Evolutionary conservation across 2,329 filamentous ascomycete genomes (phyloP), one percentile per base, ranked within the genome.

Genomic region (Botrytis byssoidea): DNA sequence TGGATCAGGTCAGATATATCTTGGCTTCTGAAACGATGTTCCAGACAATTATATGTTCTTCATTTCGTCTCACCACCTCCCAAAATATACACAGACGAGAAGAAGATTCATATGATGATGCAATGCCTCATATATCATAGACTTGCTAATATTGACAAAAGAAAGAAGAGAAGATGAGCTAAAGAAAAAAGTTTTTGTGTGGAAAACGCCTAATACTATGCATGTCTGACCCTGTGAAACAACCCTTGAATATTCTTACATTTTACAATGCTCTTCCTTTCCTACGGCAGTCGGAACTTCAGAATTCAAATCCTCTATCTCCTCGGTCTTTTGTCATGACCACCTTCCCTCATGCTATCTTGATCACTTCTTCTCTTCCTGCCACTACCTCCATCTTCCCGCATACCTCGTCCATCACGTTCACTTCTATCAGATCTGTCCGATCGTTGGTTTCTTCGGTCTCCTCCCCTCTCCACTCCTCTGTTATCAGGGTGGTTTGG

Each of bases 281-380:
- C 18, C 16, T 29, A 25, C 29, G 6, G 25, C 14, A 51, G 8
- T 40, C 14, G 35, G 29, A 35, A 22, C 25, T 71, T 55, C 64
- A 63, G 32, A 76, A 60, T 61, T 48, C 72, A 44, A 9, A 64
- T 72, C 51, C 5, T 75, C 65, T 75, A 78, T 72, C 78, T 75
- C 59, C 79, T 75, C 18, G 76, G 74, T 74, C 79, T 77, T 75
- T 81, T 81, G 35, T 79, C 78, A 68, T 76, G 83, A 80, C 69
- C 80, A 83, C 75, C 79, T 32, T 76, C 73, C 55, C 80, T 78
- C 67, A 78, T 65, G 25, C 71, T 73, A 22, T 77, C 78, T 66
- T 78, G 80, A 42, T 82, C 79, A 37, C 76, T 75, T 37, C 78
- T 76, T 76, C 81, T 74, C 76, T 82, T 81, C 65, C 80, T 77